phyloP scores from a whole-genome alignment of 768 basidiomycete species.

The Tylopilus rubrobrunneus region DNA sequence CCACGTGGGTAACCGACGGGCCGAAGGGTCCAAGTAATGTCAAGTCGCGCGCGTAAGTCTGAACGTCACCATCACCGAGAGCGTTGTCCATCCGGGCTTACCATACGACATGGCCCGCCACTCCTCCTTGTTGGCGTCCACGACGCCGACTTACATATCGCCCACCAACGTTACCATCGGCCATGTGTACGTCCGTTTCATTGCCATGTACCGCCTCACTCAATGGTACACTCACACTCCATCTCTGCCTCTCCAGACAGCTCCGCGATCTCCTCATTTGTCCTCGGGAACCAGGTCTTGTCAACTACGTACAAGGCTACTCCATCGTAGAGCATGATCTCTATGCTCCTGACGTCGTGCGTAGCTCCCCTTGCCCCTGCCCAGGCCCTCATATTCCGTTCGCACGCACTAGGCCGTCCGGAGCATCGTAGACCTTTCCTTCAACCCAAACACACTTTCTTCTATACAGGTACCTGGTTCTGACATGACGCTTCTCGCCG shows the following conservation, averaged over 20 bases:
- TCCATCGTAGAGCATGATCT: slow-evolving; percentile 64
- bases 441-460: slow-evolving; percentile 61
- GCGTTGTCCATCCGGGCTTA: neutral
- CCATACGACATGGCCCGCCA: slow-evolving; percentile 45
- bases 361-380: slow-evolving; percentile 23
- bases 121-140: slow-evolving; percentile 41
- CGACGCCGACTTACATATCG: slow-evolving; percentile 38
- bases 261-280: slow-evolving; percentile 76
- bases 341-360: slow-evolving; percentile 41
- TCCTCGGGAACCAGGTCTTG: slow-evolving; percentile 59
- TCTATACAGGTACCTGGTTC: slow-evolving; percentile 50
- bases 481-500: slow-evolving; percentile 62
- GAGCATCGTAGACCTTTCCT: slow-evolving; percentile 49
- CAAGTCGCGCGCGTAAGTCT: slow-evolving; percentile 1
- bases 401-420: slow-evolving; percentile 38
- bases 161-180: slow-evolving; percentile 50
- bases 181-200: slow-evolving; percentile 51
- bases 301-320: slow-evolving; percentile 55
- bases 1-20: slow-evolving; percentile 18
- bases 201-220: neutral
- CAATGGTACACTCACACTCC: slow-evolving; percentile 10
- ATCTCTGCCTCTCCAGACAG: slow-evolving; percentile 44
- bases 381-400: slow-evolving; percentile 10
- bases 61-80: slow-evolving; percentile 9
- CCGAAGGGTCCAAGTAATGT: slow-evolving; percentile 5